Conservation (phyloP, 345 rosid species). For the Boechera stricta region DNA sequence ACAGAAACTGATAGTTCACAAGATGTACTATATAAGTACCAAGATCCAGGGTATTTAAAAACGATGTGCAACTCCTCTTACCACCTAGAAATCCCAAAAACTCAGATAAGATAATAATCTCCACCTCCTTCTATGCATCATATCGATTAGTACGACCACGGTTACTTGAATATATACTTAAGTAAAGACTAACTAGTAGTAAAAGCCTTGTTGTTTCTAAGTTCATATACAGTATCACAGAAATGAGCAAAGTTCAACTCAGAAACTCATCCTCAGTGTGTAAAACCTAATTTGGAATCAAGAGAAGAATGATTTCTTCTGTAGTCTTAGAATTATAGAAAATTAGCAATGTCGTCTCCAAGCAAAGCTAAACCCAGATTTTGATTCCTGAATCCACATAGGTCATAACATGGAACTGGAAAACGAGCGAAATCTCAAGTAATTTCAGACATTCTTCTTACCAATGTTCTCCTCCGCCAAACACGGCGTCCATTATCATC, state of each 20-base stretch:
- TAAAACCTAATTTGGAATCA: background rate
- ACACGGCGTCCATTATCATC: conserved; percentile 59
- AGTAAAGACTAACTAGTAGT: background rate
- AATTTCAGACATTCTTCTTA: conserved; percentile 4
- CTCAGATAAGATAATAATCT: background rate
- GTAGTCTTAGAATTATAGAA: too few relatives aligned
- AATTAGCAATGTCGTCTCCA: background rate
- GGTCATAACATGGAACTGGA: background rate
- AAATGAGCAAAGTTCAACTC: background rate
- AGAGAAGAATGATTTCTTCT: conserved; percentile 14
- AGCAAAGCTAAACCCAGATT: conserved; percentile 1
- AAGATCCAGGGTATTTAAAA: background rate
- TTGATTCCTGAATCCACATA: background rate
- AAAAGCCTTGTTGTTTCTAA: background rate
- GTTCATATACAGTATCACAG: background rate
- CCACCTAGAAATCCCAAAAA: background rate
- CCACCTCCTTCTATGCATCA: background rate
- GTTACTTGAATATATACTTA: background rate
- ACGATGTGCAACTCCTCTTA: background rate
- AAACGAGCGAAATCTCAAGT: background rate
- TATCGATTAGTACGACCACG: background rate
- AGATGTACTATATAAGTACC: background rate
- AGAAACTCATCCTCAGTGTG: background rate
- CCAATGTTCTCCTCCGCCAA: conserved; percentile 86
- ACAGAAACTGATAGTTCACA: background rate